A percentile compares a stretch with the other conserved stretches of the same genome.
These are phyloP conservation scores for Aspergillus baeticus DNA, from an alignment of 495 filamentous ascomycete genomes.

Conservation along the genomic window DNA sequence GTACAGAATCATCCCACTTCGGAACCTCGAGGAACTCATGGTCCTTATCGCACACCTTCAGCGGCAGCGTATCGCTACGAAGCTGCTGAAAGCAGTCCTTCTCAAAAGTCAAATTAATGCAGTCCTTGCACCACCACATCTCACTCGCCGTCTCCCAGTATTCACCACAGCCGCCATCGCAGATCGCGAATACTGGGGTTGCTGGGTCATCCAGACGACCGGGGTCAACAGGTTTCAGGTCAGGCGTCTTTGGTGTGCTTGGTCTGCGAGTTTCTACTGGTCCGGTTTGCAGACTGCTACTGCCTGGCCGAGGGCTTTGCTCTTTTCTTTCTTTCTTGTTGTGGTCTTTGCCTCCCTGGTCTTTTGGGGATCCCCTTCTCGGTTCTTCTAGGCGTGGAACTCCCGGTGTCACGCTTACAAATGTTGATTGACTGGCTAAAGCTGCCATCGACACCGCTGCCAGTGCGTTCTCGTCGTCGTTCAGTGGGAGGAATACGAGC, in stretches of 20 bases:
- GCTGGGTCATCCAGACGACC: neutral
- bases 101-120: constrained; percentile 31
- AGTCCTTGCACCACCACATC: constrained; percentile 37
- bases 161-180: constrained; percentile 25
- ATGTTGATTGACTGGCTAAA: constrained; percentile 14
- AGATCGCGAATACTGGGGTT: constrained; percentile 15
- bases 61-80: constrained; percentile 22
- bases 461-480: constrained; percentile 23
- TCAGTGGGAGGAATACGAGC: constrained; percentile 24
- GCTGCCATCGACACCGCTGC: constrained; percentile 23
- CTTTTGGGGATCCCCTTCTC: neutral
- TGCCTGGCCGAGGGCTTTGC: neutral
- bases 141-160: constrained; percentile 25
- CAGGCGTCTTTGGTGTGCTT: constrained; percentile 1
- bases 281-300: neutral
- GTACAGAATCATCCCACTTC: constrained; percentile 26
- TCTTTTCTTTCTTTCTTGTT: constrained; percentile 12
- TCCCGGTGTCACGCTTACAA: neutral
- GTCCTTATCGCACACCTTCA: constrained; percentile 31
- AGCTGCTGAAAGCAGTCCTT: constrained; percentile 28
- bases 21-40: constrained; percentile 39
- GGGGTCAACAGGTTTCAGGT: neutral
- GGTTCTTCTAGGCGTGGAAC: constrained; percentile 2
- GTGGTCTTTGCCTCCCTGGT: neutral
- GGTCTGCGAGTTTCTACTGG: neutral